Base-by-base conservation (phyloP, 345 rosid species). In the Heritiera fomes region DNA sequence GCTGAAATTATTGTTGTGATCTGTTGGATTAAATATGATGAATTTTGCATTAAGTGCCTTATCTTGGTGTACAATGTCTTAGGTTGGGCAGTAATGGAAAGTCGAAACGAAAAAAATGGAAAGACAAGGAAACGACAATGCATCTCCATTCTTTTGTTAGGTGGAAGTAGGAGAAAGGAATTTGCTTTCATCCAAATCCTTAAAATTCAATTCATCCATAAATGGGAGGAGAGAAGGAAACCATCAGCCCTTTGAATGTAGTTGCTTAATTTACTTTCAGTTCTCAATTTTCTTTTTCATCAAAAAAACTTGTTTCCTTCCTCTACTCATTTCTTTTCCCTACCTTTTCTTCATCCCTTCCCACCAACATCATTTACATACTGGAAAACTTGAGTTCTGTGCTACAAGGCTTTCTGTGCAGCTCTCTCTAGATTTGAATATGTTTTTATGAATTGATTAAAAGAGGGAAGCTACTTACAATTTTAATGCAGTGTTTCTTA, bases 251-350 rank as follows among this genome's bases (percentile, higher is more conserved):
- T 71, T 2, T 50, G 75, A 14, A 46, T 69, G 56, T 46, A 23
- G 73, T 69, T 45, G 55, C 20, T 69, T 23, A 47, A 46, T 69
- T 38, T 30, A 64, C n/a, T 64, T 63, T 64, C 23, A 52, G 45
- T 68, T 18, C 56, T 52, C n/a, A 14, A 68, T 20, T 20, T 69
- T 68, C 49, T 40, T 67, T 23, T 43, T 67, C 15, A n/a, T 67
- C 32, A 2, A 4, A 67, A 18, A 52, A 67, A 67, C 28, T 40
- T 20, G 15, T 67, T 67, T 43, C 52, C 52, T n/a, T 20, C 52
- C 13, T 43, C 17, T n/a, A 20, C 73, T 69, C 11, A 45, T 6
- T 69, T 59, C 12, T 45, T 69, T 46, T 69, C 56, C 7, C 56
- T 3, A 46, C 34, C 55, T 23, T 5, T 68, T 45, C 38, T 12